These are phyloP conservation scores for Xylariales sp. DNA, from an alignment of 2,329 filamentous ascomycete species.

Conservation along the genomic window DNA sequence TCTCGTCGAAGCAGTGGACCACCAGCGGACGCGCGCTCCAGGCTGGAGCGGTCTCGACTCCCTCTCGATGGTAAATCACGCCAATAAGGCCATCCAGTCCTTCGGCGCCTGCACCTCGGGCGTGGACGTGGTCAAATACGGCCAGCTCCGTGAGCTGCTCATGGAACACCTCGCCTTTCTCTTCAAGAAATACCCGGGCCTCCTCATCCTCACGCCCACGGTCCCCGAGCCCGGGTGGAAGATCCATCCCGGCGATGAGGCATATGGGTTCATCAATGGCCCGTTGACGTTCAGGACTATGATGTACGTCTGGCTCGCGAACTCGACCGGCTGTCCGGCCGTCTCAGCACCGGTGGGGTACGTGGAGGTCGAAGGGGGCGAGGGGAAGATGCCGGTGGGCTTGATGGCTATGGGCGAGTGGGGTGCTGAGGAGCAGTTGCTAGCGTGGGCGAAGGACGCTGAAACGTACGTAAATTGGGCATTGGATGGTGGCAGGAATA, in stretches of 20 bases:
- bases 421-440: slow-evolving; percentile 59
- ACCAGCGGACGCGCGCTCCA: slow-evolving; percentile 36
- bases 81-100: slow-evolving; percentile 66
- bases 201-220: slow-evolving; percentile 77
- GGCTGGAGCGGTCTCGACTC: slow-evolving; percentile 38
- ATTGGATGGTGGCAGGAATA: slow-evolving; percentile 43
- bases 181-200: slow-evolving; percentile 65
- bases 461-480: slow-evolving; percentile 50
- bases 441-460: slow-evolving; percentile 54
- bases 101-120: slow-evolving; percentile 61
- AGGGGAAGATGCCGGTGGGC: slow-evolving; percentile 56
- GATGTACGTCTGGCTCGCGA: slow-evolving; percentile 82
- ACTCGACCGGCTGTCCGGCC: slow-evolving; percentile 74
- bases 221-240: slow-evolving; percentile 73
- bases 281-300: slow-evolving; percentile 72
- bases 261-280: slow-evolving; percentile 70
- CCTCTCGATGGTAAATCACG: slow-evolving; percentile 53
- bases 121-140: slow-evolving; percentile 66
- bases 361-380: slow-evolving; percentile 48
- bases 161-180: slow-evolving; percentile 38
- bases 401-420: slow-evolving; percentile 63
- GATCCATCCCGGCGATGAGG: slow-evolving; percentile 50
- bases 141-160: slow-evolving; percentile 67
- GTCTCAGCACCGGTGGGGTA: slow-evolving; percentile 74
- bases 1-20: slow-evolving; percentile 61